Evolutionary conservation across 495 filamentous ascomycete genomes (phyloP).

Genomic region (Trichoderma reesei): DNA sequence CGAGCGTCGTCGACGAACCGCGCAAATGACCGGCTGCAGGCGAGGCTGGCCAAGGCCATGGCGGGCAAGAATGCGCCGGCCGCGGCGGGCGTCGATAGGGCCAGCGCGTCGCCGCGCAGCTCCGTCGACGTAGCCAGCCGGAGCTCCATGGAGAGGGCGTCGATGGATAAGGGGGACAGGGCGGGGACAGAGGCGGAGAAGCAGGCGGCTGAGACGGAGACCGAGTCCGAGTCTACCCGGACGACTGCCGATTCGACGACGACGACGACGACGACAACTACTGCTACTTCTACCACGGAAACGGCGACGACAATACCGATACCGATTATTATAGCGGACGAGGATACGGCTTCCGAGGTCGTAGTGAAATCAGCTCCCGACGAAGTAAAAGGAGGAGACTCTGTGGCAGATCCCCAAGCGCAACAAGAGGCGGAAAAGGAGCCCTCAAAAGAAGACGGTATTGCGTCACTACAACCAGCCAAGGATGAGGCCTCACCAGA

Average conservation of each 20-base stretch:
- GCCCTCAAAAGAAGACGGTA: background rate
- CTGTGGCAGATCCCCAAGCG: too few relatives aligned
- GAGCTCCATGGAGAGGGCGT: slow-evolving; percentile 1
- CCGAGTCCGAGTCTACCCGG: background rate
- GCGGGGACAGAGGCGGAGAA: background rate
- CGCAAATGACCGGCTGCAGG: slow-evolving; percentile 71
- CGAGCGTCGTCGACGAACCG: slow-evolving; percentile 46
- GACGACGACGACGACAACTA: background rate
- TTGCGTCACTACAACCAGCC: slow-evolving; percentile 11
- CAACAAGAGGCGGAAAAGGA: background rate
- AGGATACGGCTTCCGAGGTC: background rate
- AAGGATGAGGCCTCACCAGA: slow-evolving; percentile 18
- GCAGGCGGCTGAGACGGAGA: background rate
- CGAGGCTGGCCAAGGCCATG: slow-evolving; percentile 61
- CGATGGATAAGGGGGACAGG: background rate
- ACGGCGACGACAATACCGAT: background rate
- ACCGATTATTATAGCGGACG: background rate
- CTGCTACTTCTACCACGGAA: background rate
- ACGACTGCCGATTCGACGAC: background rate
- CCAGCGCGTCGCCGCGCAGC: slow-evolving; percentile 13
- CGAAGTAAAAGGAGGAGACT: background rate
- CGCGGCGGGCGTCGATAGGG: background rate
- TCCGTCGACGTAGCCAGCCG: slow-evolving; percentile 18
- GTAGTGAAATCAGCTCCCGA: background rate
- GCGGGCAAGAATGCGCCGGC: slow-evolving; percentile 31